Conservation (phyloP, 225 moss, liverwort and hornwort genomes). For the Sphagnum tenellum region DNA sequence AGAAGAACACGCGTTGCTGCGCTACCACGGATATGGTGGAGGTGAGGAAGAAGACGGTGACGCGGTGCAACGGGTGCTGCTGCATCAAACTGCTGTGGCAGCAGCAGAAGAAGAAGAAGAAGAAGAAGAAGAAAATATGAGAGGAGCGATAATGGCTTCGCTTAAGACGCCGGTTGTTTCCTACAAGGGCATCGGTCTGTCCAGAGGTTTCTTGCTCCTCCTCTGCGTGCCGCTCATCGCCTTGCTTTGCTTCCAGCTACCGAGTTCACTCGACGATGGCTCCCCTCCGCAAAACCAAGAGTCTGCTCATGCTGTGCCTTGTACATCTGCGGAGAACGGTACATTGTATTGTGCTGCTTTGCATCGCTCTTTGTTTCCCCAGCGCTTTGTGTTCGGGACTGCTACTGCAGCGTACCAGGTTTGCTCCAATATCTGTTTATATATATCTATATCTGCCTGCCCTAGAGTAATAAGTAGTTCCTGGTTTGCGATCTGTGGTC, state of each 20-base stretch:
- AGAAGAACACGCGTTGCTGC: too few species aligned
- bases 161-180: constrained; percentile 1
- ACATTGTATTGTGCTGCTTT: constrained; percentile 15
- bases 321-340: constrained; percentile 1
- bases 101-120: too few species aligned
- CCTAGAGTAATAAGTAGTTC: too few species aligned
- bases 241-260: constrained; percentile 30
- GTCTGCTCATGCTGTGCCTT: constrained; percentile 6
- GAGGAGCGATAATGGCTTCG: not conserved
- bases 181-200: constrained; percentile 14
- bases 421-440: too few species aligned
- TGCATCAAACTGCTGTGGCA: too few species aligned
- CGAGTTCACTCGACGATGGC: constrained; percentile 1
- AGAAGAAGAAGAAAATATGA: too few species aligned
- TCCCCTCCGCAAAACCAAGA: not conserved
- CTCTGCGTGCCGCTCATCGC: constrained; percentile 27
- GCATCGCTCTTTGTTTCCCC: constrained; percentile 55
- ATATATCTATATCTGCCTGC: too few species aligned
- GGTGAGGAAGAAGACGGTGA: too few species aligned
- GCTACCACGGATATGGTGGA: too few species aligned
- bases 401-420: constrained; percentile 90
- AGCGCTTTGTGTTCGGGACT: constrained; percentile 62
- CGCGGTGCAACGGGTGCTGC: too few species aligned
- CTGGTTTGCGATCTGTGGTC: too few species aligned
- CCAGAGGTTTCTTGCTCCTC: constrained; percentile 16